phyloP scores from a whole-genome alignment of 2,329 filamentous ascomycete genomes.

The Apiospora aurea region DNA sequence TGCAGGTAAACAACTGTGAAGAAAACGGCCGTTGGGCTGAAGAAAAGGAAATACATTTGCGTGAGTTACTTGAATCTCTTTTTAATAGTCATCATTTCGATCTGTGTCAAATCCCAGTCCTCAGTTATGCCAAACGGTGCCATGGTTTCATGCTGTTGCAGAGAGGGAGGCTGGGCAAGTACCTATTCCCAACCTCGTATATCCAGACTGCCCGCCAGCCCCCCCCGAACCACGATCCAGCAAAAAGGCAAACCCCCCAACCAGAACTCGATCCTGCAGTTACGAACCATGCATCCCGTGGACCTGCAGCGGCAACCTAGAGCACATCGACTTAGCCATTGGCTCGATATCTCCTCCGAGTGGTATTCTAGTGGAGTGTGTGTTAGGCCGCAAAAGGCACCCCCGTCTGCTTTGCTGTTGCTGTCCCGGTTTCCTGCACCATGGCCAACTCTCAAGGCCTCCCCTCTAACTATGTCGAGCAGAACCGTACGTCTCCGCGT shows the following conservation, averaged over 20 bases:
- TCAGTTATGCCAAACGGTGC: slow-evolving; percentile 14
- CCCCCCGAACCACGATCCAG: slow-evolving; percentile 8
- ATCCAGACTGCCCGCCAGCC: slow-evolving; percentile 9
- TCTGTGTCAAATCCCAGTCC: neutral
- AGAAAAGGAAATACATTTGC: neutral
- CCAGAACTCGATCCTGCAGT: slow-evolving; percentile 18
- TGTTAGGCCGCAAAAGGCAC: neutral
- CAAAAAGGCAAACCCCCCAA: slow-evolving; percentile 23
- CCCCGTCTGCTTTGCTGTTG: slow-evolving; percentile 17
- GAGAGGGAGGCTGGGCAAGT: slow-evolving; percentile 2
- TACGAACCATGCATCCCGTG: slow-evolving; percentile 3
- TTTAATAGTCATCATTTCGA: neutral
- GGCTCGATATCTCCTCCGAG: slow-evolving; percentile 21
- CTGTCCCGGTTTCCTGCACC: slow-evolving; percentile 7
- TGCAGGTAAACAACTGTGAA: neutral
- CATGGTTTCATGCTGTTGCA: slow-evolving; percentile 13
- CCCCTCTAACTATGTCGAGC: slow-evolving; percentile 20
- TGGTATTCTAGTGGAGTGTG: slow-evolving; percentile 14
- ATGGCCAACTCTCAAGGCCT: slow-evolving; percentile 17
- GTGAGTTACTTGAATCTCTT: neutral
- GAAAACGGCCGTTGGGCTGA: neutral
- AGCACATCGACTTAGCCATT: slow-evolving; percentile 14
- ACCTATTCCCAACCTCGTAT: slow-evolving; percentile 19
- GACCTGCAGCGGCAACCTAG: slow-evolving; percentile 16
- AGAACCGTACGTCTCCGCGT: slow-evolving; percentile 18